These are phyloP conservation scores for Danielia oregonensis DNA, from an alignment of 805 yeast species.

Conservation along the genomic window DNA sequence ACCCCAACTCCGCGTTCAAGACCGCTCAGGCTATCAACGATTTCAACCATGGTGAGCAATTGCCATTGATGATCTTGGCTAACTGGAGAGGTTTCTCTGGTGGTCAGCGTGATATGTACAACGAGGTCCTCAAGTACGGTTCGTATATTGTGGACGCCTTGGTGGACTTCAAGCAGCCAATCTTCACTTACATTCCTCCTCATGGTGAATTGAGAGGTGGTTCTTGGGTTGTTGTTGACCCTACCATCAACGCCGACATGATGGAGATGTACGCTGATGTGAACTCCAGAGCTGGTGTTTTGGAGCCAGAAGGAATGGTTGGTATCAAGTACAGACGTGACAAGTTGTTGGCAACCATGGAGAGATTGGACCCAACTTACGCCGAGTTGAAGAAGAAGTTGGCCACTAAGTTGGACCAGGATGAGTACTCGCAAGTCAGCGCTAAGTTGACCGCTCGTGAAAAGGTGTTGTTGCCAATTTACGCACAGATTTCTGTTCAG, in stretches of 20 bases:
- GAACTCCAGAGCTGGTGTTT: constrained; percentile 94
- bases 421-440: constrained; percentile 62
- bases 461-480: constrained; percentile 74
- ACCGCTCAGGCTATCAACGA: constrained; percentile 98
- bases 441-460: constrained; percentile 76
- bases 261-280: constrained; percentile 99
- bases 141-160: constrained; percentile 95
- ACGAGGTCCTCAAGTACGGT: constrained; percentile 96
- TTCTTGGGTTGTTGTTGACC: constrained; percentile 99
- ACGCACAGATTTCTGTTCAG: constrained; percentile 88
- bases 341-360: constrained; percentile 86
- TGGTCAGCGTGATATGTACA: constrained; percentile 99
- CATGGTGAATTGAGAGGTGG: constrained; percentile 99
- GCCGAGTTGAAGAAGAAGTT: constrained; percentile 61
- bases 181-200: constrained; percentile 96
- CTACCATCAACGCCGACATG: constrained; percentile 92
- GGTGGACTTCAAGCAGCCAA: constrained; percentile 94
- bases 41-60: constrained; percentile 96
- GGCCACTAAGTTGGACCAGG: constrained; percentile 50
- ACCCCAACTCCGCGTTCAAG: constrained; percentile 98
- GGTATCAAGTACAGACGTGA: constrained; percentile 97
- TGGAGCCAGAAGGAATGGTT: constrained; percentile 99
- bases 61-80: constrained; percentile 95
- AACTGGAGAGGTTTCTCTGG: constrained; percentile 99
- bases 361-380: constrained; percentile 77